Evolutionary conservation across 1,284 basidiomycete genomes (phyloP).

Genomic region (Taiwanofungus camphoratus): DNA sequence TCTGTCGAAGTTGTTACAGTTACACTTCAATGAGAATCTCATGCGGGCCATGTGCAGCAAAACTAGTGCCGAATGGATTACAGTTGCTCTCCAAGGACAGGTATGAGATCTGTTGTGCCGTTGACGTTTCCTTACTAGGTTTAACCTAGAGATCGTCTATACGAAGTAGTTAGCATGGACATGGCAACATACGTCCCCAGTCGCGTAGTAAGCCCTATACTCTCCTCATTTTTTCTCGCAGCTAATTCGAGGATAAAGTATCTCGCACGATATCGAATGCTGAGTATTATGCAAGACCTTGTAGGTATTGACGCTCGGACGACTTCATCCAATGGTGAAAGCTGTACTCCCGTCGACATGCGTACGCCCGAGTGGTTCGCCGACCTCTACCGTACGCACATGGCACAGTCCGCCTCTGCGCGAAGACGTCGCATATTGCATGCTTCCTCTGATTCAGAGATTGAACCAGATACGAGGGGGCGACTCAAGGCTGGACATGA

Average conservation of each 20-base stretch:
- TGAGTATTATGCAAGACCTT: constrained; percentile 23
- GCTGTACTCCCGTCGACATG: constrained; percentile 23
- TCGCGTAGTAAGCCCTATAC: constrained; percentile 23
- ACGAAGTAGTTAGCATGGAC: constrained; percentile 39
- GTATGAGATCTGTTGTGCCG: neutral
- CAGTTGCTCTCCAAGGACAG: constrained; percentile 13
- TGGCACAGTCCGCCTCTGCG: constrained; percentile 24
- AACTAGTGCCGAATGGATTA: constrained; percentile 17
- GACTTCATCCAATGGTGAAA: constrained; percentile 8
- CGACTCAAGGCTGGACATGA: constrained; percentile 10
- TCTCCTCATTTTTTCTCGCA: too few relatives aligned
- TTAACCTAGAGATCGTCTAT: constrained; percentile 30
- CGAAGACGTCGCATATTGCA: constrained; percentile 28
- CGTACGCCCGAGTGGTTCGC: constrained; percentile 48
- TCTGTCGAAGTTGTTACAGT: neutral
- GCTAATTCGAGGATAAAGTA: constrained; percentile 24
- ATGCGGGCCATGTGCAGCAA: constrained; percentile 3
- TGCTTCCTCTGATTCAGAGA: constrained; percentile 29
- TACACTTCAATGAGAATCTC: constrained; percentile 3
- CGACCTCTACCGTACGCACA: constrained; percentile 27
- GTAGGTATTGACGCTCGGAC: constrained; percentile 24
- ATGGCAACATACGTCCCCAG: constrained; percentile 37
- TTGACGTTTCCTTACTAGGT: neutral
- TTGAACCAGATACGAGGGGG: constrained; percentile 26
- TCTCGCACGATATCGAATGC: constrained; percentile 30